phyloP scores from a whole-genome alignment of 163 green algal species.

The Prototheca wickerhamii region DNA sequence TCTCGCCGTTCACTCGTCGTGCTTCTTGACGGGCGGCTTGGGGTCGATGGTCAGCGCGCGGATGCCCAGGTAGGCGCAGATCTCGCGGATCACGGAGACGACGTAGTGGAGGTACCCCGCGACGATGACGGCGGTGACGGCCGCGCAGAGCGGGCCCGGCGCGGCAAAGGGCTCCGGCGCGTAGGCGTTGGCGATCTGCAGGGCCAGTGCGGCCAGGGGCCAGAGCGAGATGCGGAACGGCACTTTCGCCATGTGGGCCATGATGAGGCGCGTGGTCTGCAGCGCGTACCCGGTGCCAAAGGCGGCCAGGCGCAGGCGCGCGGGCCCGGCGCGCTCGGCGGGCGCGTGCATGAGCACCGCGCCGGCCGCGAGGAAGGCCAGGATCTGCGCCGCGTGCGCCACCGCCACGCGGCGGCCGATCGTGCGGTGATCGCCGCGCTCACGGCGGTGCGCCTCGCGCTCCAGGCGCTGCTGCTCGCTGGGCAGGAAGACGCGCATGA shows the following conservation, averaged over 20 bases:
- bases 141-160: slow-evolving; percentile 24
- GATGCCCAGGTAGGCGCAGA: slow-evolving; percentile 68
- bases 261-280: slow-evolving; percentile 64
- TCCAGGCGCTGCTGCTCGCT: not conserved
- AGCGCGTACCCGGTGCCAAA: slow-evolving; percentile 61
- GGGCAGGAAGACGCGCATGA: slow-evolving; percentile 14
- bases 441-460: not conserved
- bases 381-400: slow-evolving; percentile 21
- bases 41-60: slow-evolving; percentile 59
- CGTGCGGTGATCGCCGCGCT: slow-evolving; percentile 22
- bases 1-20: not conserved
- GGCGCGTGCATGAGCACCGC: slow-evolving; percentile 18
- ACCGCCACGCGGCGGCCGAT: slow-evolving; percentile 24
- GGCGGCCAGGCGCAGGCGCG: slow-evolving; percentile 18
- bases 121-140: slow-evolving; percentile 1
- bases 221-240: slow-evolving; percentile 45
- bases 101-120: slow-evolving; percentile 64
- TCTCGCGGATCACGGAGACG: slow-evolving; percentile 50
- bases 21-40: not conserved
- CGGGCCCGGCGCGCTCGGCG: not conserved
- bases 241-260: slow-evolving; percentile 84
- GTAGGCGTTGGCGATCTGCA: slow-evolving; percentile 25
- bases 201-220: slow-evolving; percentile 25
- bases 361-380: slow-evolving; percentile 7
- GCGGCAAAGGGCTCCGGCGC: slow-evolving; percentile 14